Conservation (phyloP, 169 alveolate genomes). For the Plasmodium ovale region DNA sequence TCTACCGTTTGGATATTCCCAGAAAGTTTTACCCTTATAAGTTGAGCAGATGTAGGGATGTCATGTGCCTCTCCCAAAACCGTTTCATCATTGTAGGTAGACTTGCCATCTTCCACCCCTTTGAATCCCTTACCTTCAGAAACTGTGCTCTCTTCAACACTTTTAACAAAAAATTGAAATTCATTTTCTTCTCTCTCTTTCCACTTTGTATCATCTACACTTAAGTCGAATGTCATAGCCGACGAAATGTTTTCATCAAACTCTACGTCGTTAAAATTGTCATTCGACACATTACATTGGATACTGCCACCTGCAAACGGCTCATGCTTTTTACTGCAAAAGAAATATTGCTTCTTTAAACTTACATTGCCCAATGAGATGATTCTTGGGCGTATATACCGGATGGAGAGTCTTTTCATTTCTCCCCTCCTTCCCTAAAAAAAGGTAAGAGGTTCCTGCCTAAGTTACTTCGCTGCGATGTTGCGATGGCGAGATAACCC, state of each 20-base stretch:
- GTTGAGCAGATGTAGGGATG: background rate
- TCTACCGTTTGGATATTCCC: background rate
- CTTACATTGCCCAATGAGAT: background rate
- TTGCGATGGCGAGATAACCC: no score
- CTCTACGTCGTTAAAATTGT: slow-evolving; percentile 12
- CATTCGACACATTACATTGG: background rate
- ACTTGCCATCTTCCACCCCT: background rate
- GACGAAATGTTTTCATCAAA: slow-evolving; percentile 40
- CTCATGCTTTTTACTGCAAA: slow-evolving; percentile 3
- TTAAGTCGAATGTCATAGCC: slow-evolving; percentile 36
- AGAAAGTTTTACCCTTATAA: background rate
- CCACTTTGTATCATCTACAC: slow-evolving; percentile 54
- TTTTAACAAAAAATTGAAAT: slow-evolving; percentile 34
- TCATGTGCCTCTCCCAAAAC: background rate
- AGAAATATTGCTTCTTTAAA: background rate
- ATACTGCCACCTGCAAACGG: background rate
- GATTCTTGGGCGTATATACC: slow-evolving; percentile 3
- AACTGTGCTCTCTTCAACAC: background rate
- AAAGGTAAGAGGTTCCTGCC: no score
- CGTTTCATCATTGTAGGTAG: background rate
- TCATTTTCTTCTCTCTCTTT: slow-evolving; percentile 51
- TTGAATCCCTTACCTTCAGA: background rate
- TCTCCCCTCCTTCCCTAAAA: no score
- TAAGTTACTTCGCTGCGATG: no score
- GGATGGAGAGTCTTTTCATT: slow-evolving; percentile 45